Conservation (phyloP, 2,329 filamentous ascomycete species). For the Calonectria honghensis region DNA sequence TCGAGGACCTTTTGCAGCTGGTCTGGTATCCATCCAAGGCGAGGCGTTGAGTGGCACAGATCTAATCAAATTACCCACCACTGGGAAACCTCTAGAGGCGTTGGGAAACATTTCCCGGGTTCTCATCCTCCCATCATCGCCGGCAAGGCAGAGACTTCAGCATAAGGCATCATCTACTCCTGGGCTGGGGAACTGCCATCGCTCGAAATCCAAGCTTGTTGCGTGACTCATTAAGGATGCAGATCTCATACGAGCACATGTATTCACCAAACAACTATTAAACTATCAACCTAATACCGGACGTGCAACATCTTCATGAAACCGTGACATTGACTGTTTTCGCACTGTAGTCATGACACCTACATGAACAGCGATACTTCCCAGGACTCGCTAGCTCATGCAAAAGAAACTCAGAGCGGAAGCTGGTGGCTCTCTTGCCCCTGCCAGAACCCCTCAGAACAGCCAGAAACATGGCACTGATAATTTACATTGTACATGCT, state of each 20-base stretch:
- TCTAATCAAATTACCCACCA: conserved; percentile 36
- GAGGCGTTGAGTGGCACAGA: conserved; percentile 31
- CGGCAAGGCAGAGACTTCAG: no score
- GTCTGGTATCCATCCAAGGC: conserved; percentile 32
- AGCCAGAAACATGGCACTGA: conserved; percentile 12
- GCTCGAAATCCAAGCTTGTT: background rate
- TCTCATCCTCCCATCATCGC: background rate
- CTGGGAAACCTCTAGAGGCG: background rate
- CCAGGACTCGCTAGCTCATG: background rate
- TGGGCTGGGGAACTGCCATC: background rate
- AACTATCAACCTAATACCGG: background rate
- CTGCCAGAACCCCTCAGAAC: conserved; percentile 20
- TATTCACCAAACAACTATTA: background rate
- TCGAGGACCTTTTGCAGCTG: conserved; percentile 40
- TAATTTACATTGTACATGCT: conserved; percentile 22
- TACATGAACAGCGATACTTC: background rate
- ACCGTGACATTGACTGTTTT: background rate
- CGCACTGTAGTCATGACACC: background rate
- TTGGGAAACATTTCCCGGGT: conserved; percentile 24
- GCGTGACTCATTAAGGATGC: background rate
- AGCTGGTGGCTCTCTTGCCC: conserved; percentile 10
- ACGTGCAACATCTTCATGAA: background rate
- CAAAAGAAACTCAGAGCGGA: conserved; percentile 29
- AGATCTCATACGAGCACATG: background rate
- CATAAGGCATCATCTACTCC: background rate